A percentile compares a stretch with the other conserved stretches of the same genome.
Conservation (phyloP, 2,329 filamentous ascomycete species). For the Cordyceps pruinosa region DNA sequence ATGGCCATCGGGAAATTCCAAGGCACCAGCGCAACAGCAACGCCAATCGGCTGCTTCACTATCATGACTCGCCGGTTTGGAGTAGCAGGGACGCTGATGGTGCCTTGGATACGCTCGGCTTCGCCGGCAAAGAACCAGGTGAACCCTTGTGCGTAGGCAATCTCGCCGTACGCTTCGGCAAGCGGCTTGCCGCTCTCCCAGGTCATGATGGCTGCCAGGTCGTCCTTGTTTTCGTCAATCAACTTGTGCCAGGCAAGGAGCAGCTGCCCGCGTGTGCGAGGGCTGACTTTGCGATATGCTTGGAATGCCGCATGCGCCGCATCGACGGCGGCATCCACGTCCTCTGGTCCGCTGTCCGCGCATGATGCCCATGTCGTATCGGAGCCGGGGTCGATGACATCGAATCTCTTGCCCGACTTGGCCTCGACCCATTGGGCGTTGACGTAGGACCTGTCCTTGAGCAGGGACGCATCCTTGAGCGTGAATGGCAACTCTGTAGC, state of each 20-base stretch:
- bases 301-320: slow-evolving; percentile 31
- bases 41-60: slow-evolving; percentile 48
- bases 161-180: slow-evolving; percentile 44
- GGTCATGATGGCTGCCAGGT: slow-evolving; percentile 33
- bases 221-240: slow-evolving; percentile 28
- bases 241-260: slow-evolving; percentile 31
- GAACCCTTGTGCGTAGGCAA: slow-evolving; percentile 49
- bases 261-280: slow-evolving; percentile 28
- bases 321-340: slow-evolving; percentile 31
- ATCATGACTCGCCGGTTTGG: slow-evolving; percentile 61
- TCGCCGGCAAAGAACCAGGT: slow-evolving; percentile 51
- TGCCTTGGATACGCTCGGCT: slow-evolving; percentile 47
- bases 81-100: slow-evolving; percentile 50
- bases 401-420: slow-evolving; percentile 40
- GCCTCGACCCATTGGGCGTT: slow-evolving; percentile 40
- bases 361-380: slow-evolving; percentile 43
- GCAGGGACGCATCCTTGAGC: slow-evolving; percentile 40
- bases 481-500: slow-evolving; percentile 28
- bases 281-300: slow-evolving; percentile 30
- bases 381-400: slow-evolving; percentile 47
- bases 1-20: slow-evolving; percentile 57
- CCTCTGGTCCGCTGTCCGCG: slow-evolving; percentile 37
- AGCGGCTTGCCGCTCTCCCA: slow-evolving; percentile 53
- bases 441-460: slow-evolving; percentile 43
- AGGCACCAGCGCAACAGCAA: slow-evolving; percentile 28